Evolutionary conservation across 2,329 filamentous ascomycete genomes (phyloP).

Genomic region (Rosellinia necatrix): DNA sequence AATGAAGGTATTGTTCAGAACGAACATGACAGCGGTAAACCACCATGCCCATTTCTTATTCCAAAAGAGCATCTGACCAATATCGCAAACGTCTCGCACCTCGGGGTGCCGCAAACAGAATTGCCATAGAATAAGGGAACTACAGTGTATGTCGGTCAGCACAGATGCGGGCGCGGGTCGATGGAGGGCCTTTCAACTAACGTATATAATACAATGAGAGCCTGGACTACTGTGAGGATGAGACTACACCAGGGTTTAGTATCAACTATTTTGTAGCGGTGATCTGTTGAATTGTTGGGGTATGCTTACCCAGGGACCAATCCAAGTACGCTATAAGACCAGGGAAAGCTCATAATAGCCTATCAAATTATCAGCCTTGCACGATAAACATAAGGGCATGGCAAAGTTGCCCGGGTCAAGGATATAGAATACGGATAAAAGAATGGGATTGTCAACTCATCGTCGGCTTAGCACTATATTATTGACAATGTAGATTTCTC

Average conservation of each 20-base stretch:
- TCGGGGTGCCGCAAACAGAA: constrained; percentile 92
- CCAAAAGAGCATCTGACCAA: constrained; percentile 95
- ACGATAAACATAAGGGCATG: too few species aligned
- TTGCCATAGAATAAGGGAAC: constrained; percentile 54
- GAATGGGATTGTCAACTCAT: not conserved
- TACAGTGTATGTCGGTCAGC: constrained; percentile 19
- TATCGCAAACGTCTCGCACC: constrained; percentile 89
- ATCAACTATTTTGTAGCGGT: constrained; percentile 15
- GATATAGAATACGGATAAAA: not conserved
- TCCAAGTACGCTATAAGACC: constrained; percentile 86
- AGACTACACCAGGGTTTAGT: constrained; percentile 48
- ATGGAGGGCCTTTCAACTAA: constrained; percentile 50
- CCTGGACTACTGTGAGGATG: constrained; percentile 80
- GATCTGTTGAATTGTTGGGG: constrained; percentile 23
- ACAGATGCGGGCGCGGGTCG: not conserved
- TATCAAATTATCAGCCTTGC: constrained; percentile 30
- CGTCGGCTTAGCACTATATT: too few species aligned
- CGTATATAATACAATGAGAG: constrained; percentile 81
- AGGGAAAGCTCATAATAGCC: constrained; percentile 93
- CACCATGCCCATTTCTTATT: constrained; percentile 75
- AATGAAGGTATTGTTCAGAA: constrained; percentile 93
- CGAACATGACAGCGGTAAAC: constrained; percentile 79
- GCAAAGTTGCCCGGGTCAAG: not conserved
- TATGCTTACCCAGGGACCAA: constrained; percentile 71
- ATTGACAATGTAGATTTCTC: not conserved